A percentile compares a stretch with the other conserved stretches of the same genome.
phyloP scores from a whole-genome alignment of 2,329 filamentous ascomycete genomes.

The Pseudopithomyces chartarum region DNA sequence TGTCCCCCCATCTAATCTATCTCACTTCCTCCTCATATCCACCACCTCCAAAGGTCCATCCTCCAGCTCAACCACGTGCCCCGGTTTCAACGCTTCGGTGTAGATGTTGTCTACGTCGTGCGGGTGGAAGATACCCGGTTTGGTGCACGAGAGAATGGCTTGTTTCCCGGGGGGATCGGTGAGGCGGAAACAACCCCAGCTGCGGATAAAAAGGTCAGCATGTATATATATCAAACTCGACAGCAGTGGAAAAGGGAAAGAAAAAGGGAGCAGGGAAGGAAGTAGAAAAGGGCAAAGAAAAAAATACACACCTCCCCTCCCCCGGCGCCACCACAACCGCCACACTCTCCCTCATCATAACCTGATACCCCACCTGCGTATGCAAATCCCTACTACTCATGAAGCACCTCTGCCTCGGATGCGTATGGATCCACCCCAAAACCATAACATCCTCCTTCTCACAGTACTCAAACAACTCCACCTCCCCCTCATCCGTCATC shows the following conservation, averaged over 20 bases:
- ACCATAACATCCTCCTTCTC: constrained; percentile 82
- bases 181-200: constrained; percentile 89
- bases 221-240: neutral
- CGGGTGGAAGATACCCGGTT: constrained; percentile 83
- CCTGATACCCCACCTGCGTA: constrained; percentile 91
- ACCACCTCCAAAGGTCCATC: constrained; percentile 67
- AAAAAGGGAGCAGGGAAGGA: too few species aligned
- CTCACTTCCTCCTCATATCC: constrained; percentile 54
- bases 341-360: constrained; percentile 95
- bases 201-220: too few species aligned
- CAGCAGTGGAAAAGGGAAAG: neutral
- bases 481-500: constrained; percentile 83
- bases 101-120: constrained; percentile 75
- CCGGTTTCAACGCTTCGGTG: constrained; percentile 67
- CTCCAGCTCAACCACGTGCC: constrained; percentile 64
- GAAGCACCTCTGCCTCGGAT: constrained; percentile 95
- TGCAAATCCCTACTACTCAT: constrained; percentile 95
- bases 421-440: constrained; percentile 97
- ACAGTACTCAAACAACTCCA: constrained; percentile 85
- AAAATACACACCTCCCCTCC: constrained; percentile 70
- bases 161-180: constrained; percentile 91
- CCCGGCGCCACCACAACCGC: constrained; percentile 94
- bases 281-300: constrained; percentile 3
- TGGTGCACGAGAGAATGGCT: constrained; percentile 78
- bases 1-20: too few species aligned